Evolutionary conservation across 108 stramenopile species (phyloP).

Genomic region (Skeletonema grethae): DNA sequence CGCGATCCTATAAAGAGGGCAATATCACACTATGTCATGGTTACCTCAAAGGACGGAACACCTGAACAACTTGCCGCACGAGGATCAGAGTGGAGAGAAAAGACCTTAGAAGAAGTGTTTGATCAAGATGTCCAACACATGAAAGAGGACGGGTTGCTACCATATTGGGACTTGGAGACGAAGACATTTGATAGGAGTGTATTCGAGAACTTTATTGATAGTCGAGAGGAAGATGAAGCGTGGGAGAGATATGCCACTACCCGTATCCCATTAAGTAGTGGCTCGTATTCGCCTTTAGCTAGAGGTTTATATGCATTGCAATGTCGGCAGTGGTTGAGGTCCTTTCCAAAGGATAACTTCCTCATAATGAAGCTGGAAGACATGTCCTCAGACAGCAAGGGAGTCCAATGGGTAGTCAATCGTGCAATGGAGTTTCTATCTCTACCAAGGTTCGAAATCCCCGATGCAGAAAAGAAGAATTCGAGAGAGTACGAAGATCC

Average conservation of each 20-base stretch:
- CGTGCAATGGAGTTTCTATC: slow-evolving; percentile 53
- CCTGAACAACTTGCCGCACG: slow-evolving; percentile 78
- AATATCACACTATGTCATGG: slow-evolving; percentile 94
- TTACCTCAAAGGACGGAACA: slow-evolving; percentile 80
- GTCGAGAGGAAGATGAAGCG: slow-evolving; percentile 62
- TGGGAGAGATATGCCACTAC: slow-evolving; percentile 68
- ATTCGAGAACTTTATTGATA: slow-evolving; percentile 59
- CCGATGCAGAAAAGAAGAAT: slow-evolving; percentile 44
- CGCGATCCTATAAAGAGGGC: slow-evolving; percentile 95
- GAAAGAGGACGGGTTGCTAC: slow-evolving; percentile 77
- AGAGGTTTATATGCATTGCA: slow-evolving; percentile 94
- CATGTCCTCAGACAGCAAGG: slow-evolving; percentile 45
- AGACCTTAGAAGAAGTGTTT: slow-evolving; percentile 85
- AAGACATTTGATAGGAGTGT: slow-evolving; percentile 49
- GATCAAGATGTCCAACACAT: slow-evolving; percentile 72
- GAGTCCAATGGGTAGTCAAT: slow-evolving; percentile 54
- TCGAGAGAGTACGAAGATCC: slow-evolving; percentile 40
- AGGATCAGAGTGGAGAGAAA: slow-evolving; percentile 80
- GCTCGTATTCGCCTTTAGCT: slow-evolving; percentile 84
- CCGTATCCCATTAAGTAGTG: slow-evolving; percentile 81
- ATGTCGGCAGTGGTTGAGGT: slow-evolving; percentile 88
- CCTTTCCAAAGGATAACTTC: slow-evolving; percentile 73
- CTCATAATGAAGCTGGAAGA: slow-evolving; percentile 84
- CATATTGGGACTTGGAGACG: slow-evolving; percentile 69
- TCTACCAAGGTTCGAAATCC: slow-evolving; percentile 49